A percentile compares a stretch with the other conserved stretches of the same genome.
Conservation (phyloP, 305 asterid species). For the Rubia balearica region DNA sequence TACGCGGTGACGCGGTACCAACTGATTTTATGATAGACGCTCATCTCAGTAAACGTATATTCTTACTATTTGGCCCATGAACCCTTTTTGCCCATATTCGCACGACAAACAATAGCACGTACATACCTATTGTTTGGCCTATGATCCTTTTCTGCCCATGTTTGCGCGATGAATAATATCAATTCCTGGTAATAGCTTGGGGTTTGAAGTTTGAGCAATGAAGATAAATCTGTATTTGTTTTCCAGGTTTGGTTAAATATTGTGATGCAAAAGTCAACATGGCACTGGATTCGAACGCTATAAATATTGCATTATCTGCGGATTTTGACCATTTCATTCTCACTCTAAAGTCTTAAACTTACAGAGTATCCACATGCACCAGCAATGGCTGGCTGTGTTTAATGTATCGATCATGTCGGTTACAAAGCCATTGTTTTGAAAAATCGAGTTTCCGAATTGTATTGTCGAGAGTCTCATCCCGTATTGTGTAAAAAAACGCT, state of each 20-base stretch:
- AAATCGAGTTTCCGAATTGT: too few relatives aligned
- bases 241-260: background rate
- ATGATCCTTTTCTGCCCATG: too few relatives aligned
- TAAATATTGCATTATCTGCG: conserved; percentile 9
- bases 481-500: too few relatives aligned
- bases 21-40: too few relatives aligned
- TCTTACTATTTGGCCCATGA: too few relatives aligned
- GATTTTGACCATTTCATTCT: conserved; percentile 7
- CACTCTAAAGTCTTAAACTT: background rate
- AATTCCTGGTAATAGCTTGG: conserved; percentile 7
- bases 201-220: conserved; percentile 11
- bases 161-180: background rate
- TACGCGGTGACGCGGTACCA: too few relatives aligned
- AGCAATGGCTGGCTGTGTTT: background rate
- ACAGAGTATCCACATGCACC: conserved; percentile 5
- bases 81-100: too few relatives aligned
- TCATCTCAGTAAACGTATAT: too few relatives aligned
- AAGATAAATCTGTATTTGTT: background rate
- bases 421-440: too few relatives aligned
- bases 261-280: conserved; percentile 28
- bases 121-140: too few relatives aligned
- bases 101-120: too few relatives aligned
- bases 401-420: background rate
- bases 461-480: too few relatives aligned
- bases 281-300: conserved; percentile 21